Evolutionary conservation across 805 yeast species (phyloP), one percentile per base, ranked within the genome.

Genomic region (Lipomyces sp.): DNA sequence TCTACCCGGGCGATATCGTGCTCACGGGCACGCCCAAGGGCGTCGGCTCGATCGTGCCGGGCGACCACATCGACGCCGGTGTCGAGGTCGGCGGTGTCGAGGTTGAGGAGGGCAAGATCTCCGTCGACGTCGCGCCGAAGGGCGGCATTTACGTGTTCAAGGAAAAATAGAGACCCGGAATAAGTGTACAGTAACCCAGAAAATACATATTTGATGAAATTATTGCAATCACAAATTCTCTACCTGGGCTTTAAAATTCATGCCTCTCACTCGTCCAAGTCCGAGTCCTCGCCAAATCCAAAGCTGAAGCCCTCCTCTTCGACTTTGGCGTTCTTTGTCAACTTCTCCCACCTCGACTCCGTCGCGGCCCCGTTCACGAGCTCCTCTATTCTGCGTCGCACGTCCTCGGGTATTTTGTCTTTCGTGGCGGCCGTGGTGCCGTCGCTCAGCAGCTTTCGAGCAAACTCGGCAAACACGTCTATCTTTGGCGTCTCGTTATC

Each of bases 21-120:
- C 74, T 93, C 45, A 93, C 98, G 1, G 98, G 98, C 16, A 93
- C 98, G 1, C 98, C 98, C 40, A 87, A 89, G 68, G 98, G 98
- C 16, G 98, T 93, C n/a, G 96, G 98, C 7, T 71, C 77, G 23
- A 70, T 90, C 31, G 68, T 67, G 4, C 86, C 95, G 0, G 98
- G 97, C 8, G 98, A 93, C 65, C 64, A 67, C 23, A 72, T 93
- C 24, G 74, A 74, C 40, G 95, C 95, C 5, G 76, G 78, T 57
- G 68, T 88, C 55, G 69, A 67, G 26, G 77, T 75, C 29, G 77
- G 77, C 31, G 91, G 82, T 10, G 64, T 78, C 50, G 73, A 74
- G 8, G 65, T 91, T 24, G 79, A 75, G 29, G 79, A 75, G 33
- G 69, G 73, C 47, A 55, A 61, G 5, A 70, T 84, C 47, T 74